Evolutionary conservation across 495 filamentous ascomycete genomes (phyloP).

Genomic region (Hypomontagnella monticulosa): DNA sequence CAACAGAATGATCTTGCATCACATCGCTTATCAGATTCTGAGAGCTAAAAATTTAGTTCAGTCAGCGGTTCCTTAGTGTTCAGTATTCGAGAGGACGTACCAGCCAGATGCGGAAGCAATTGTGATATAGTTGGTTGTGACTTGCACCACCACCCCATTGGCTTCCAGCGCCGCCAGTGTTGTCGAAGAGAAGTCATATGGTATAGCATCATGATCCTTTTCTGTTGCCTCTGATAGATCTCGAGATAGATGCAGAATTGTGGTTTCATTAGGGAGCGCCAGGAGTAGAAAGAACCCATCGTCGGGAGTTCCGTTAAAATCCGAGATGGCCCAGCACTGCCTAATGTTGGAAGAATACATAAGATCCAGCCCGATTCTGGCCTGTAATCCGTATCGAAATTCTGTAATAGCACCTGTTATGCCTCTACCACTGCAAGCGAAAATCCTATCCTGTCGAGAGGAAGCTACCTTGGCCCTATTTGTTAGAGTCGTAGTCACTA

Average conservation of each 20-base stretch:
- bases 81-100: constrained; percentile 40
- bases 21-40: constrained; percentile 40
- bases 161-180: constrained; percentile 63
- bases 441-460: constrained; percentile 60
- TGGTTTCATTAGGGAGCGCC: constrained; percentile 57
- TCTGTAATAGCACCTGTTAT: constrained; percentile 72
- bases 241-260: constrained; percentile 49
- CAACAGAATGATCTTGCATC: constrained; percentile 28
- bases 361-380: constrained; percentile 67
- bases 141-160: constrained; percentile 57
- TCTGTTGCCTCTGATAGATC: constrained; percentile 51
- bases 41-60: constrained; percentile 30
- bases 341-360: constrained; percentile 54
- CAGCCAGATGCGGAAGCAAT: constrained; percentile 41
- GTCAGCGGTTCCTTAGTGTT: constrained; percentile 17
- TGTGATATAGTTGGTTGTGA: constrained; percentile 62
- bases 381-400: constrained; percentile 75
- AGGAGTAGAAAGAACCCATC: constrained; percentile 57
- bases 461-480: constrained; percentile 14
- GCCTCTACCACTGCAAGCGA: constrained; percentile 67
- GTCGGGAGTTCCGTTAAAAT: constrained; percentile 16
- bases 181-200: constrained; percentile 60
- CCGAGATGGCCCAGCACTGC: constrained; percentile 56
- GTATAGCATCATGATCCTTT: constrained; percentile 49
- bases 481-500: constrained; percentile 3